phyloP scores from a whole-genome alignment of 1,284 basidiomycete species.

The Cystobasidium pallidum region DNA sequence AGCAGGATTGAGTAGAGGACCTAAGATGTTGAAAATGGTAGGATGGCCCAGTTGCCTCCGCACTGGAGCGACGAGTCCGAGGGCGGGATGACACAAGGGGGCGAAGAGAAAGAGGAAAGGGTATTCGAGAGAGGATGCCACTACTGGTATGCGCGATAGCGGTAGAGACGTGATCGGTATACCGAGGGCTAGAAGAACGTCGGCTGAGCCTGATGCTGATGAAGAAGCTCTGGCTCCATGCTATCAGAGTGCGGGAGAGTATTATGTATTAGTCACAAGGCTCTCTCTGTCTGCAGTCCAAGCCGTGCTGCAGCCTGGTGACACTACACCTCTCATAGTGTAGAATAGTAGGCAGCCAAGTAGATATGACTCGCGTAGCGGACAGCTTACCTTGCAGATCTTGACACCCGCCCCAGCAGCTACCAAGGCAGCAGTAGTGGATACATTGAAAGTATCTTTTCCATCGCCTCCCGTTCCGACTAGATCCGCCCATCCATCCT shows the following conservation, averaged over 20 bases:
- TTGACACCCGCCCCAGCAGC: slow-evolving; percentile 91
- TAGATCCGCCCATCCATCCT: slow-evolving; percentile 58
- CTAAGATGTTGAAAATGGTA: slow-evolving; percentile 95
- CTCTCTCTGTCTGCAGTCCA: too few relatives aligned
- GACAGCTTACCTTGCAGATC: slow-evolving; percentile 79
- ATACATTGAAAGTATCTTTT: slow-evolving; percentile 96
- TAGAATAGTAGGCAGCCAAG: not conserved
- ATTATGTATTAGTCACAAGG: too few relatives aligned
- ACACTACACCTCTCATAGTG: too few relatives aligned
- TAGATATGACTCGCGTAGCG: not conserved
- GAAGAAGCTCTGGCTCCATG: slow-evolving; percentile 93
- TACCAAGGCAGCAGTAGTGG: slow-evolving; percentile 90
- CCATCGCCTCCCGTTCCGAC: slow-evolving; percentile 92
- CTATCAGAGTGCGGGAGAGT: slow-evolving; percentile 62
- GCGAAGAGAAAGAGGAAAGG: slow-evolving; percentile 94
- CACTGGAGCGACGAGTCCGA: slow-evolving; percentile 81
- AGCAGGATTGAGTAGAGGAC: slow-evolving; percentile 92
- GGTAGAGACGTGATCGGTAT: slow-evolving; percentile 73
- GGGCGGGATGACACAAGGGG: slow-evolving; percentile 86
- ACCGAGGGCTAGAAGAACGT: slow-evolving; percentile 82
- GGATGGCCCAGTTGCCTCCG: slow-evolving; percentile 88
- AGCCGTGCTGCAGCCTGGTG: too few relatives aligned
- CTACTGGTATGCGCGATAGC: slow-evolving; percentile 63
- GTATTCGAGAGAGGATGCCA: slow-evolving; percentile 61
- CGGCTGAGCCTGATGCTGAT: slow-evolving; percentile 91